Base-by-base conservation (phyloP, 129 eudicot genomes). In the Saussurea involucrata region DNA sequence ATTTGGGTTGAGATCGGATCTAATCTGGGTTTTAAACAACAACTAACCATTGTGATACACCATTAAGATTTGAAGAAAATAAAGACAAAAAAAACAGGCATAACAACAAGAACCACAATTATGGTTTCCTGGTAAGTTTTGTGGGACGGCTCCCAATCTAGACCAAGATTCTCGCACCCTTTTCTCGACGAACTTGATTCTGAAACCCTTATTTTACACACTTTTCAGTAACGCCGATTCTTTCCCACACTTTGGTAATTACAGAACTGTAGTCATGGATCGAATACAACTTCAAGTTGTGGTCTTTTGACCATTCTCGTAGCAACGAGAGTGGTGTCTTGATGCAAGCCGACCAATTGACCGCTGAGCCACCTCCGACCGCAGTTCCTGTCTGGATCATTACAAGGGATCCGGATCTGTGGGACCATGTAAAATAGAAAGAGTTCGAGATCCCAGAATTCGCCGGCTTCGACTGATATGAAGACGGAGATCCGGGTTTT, bases 311-410 rank as follows among this genome's bases (percentile, higher is more conserved):
- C 98, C 98, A 93, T 82, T 93, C 98, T 11, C 69, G 44, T 22
- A 86, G 69, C 57, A 93, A 88, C 2, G 73, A 8, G 15, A 76
- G 69, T 0, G 97, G 98, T 12, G 98, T 88, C 64, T 81, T 83
- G 9, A 93, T 83, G 22, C 86, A 79, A 5, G 95, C 97, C 1
- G 97, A 90, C 98, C 98, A 93, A 60, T 93, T 93, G 31, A 93
- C 88, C 1, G 97, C 95, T 1, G 97, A 87, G 34, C 97, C 98
- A 22, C 98, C 97, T 3, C 98, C 98, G 5, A 93, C 97, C 1
- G 92, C 84, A n/a, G 97, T 82, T 28, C 97, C 98, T 1, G 98
- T 97, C 6, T 85, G 80, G 78, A 3, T 27, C 29, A 1, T 27
- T 3, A 27, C 29, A n/a, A n/a, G n/a, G n/a, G n/a, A n/a, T n/a